These are phyloP conservation scores for Astrothelium macrocarpum DNA, from an alignment of 495 filamentous ascomycete species.

Conservation along the genomic window DNA sequence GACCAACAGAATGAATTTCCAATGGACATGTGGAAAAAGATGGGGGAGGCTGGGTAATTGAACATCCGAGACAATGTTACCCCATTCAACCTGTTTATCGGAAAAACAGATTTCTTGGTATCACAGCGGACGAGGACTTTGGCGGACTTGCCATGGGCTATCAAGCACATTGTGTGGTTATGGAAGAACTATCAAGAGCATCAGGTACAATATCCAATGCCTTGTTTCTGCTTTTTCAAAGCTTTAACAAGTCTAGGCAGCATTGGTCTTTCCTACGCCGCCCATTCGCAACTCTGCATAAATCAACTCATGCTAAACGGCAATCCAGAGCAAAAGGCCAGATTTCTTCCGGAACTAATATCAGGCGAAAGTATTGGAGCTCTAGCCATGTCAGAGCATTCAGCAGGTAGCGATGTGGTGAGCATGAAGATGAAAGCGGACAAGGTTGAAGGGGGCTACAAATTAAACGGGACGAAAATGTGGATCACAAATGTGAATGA, in stretches of 20 bases:
- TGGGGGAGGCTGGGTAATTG: constrained; percentile 68
- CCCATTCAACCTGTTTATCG: constrained; percentile 9
- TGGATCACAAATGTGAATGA: constrained; percentile 86
- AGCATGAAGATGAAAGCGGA: constrained; percentile 84
- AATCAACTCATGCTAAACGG: constrained; percentile 95
- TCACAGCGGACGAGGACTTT: constrained; percentile 89
- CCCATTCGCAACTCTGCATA: constrained; percentile 92
- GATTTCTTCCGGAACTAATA: constrained; percentile 72
- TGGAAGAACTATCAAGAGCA: constrained; percentile 77
- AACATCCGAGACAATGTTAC: neutral
- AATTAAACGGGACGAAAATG: constrained; percentile 93
- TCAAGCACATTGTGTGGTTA: constrained; percentile 91
- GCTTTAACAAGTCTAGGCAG: constrained; percentile 51
- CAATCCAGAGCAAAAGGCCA: constrained; percentile 62
- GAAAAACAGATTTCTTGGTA: constrained; percentile 60
- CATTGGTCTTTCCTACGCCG: constrained; percentile 87
- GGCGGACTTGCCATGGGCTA: constrained; percentile 90
- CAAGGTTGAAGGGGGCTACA: constrained; percentile 71
- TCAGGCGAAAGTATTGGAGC: constrained; percentile 77
- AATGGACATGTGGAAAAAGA: constrained; percentile 81
- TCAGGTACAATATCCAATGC: constrained; percentile 36
- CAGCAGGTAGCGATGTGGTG: constrained; percentile 86
- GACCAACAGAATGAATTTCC: constrained; percentile 87
- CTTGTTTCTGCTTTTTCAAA: constrained; percentile 30
- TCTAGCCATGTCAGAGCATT: constrained; percentile 90